These are phyloP conservation scores for Lablab purpureus DNA, from an alignment of 306 rosid genomes.

Conservation along the genomic window DNA sequence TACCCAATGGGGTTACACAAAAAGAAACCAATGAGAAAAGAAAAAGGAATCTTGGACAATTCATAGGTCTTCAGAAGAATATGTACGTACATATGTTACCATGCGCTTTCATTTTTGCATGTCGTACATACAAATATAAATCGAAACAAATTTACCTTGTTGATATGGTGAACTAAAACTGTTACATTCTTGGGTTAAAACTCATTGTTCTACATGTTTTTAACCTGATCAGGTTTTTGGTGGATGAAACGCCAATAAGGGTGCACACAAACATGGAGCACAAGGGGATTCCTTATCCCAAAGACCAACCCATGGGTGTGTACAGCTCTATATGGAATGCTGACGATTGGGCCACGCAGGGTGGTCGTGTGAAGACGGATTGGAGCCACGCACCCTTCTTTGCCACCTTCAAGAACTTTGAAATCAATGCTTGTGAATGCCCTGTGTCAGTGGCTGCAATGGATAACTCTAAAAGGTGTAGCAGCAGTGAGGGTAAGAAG, in stretches of 20 bases:
- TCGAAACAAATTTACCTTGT: too few relatives aligned
- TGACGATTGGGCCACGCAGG: conserved; percentile 98
- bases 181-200: neutral
- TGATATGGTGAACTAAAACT: neutral
- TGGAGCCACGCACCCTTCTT: conserved; percentile 92
- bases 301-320: conserved; percentile 91
- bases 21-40: conserved; percentile 29
- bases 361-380: conserved; percentile 89
- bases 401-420: conserved; percentile 69
- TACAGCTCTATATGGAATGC: conserved; percentile 97
- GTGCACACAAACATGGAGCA: conserved; percentile 90
- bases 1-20: conserved; percentile 27
- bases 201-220: neutral
- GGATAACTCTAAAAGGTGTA: conserved; percentile 62
- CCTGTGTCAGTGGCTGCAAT: conserved; percentile 51
- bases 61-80: conserved; percentile 5
- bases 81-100: neutral
- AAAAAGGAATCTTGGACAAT: conserved; percentile 56
- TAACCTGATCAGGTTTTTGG: conserved; percentile 58
- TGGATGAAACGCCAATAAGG: conserved; percentile 89
- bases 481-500: conserved; percentile 60
- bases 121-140: neutral
- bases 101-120: neutral
- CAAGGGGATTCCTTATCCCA: conserved; percentile 77
- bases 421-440: conserved; percentile 74